phyloP scores from a whole-genome alignment of 768 basidiomycete species.

The Guyanaporus albipodus region DNA sequence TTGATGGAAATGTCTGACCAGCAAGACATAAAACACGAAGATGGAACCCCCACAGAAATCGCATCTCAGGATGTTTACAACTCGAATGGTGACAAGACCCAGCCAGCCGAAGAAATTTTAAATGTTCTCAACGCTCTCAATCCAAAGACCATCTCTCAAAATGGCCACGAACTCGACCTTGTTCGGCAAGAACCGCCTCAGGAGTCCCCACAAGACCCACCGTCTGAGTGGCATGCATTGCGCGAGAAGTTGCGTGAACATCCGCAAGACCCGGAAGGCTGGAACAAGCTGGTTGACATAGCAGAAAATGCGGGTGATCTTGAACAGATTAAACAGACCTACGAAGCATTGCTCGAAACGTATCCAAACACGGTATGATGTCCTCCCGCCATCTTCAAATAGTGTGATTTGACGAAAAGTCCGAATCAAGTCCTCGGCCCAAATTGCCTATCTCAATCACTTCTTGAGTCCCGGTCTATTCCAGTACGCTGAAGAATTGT shows the following conservation, averaged over 20 bases:
- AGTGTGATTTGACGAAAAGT: constrained; percentile 22
- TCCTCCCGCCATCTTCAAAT: constrained; percentile 21
- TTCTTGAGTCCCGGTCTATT: constrained; percentile 65
- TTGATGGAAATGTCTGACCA: constrained; percentile 36
- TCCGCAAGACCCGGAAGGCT: constrained; percentile 71
- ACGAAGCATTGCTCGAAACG: constrained; percentile 75
- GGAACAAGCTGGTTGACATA: constrained; percentile 73
- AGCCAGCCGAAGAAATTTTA: constrained; percentile 37
- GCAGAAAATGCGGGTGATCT: constrained; percentile 77
- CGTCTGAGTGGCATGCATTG: constrained; percentile 65
- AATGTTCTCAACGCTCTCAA: constrained; percentile 35
- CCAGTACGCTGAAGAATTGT: constrained; percentile 79
- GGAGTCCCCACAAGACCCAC: constrained; percentile 33
- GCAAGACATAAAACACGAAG: constrained; percentile 27
- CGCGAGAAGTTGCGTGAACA: constrained; percentile 59
- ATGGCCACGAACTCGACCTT: constrained; percentile 23
- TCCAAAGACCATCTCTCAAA: constrained; percentile 26
- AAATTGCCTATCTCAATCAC: constrained; percentile 81
- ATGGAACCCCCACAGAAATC: constrained; percentile 27
- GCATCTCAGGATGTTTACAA: constrained; percentile 26
- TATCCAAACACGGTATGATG: constrained; percentile 90
- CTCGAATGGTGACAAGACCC: constrained; percentile 29
- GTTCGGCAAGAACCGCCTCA: constrained; percentile 22
- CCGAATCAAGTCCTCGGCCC: constrained; percentile 63
- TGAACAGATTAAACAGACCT: constrained; percentile 74